Evolutionary conservation across 2,329 filamentous ascomycete species (phyloP).

Genomic region (Rhynchosporium graminicola): DNA sequence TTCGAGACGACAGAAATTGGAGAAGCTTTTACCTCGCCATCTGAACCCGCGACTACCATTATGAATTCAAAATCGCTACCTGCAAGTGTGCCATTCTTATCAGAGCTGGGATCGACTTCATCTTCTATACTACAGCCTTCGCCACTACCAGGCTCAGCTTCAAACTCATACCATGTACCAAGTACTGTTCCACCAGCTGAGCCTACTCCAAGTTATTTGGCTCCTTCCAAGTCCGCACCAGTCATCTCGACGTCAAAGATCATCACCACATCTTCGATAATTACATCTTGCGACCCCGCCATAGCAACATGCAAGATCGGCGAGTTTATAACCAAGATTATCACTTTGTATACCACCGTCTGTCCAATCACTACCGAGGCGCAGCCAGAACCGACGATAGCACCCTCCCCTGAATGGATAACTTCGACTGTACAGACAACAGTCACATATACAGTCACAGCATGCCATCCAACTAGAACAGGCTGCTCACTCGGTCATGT

Average conservation of each 20-base stretch:
- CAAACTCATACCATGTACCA: background rate
- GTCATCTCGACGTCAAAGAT: background rate
- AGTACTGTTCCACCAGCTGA: background rate
- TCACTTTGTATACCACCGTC: slow-evolving; percentile 5
- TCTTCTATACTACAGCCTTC: background rate
- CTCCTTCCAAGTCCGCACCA: background rate
- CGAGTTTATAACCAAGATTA: background rate
- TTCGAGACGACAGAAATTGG: too few species aligned
- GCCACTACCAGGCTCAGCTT: background rate
- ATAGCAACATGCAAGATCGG: background rate
- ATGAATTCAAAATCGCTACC: background rate
- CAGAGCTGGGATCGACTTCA: background rate
- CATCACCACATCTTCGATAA: background rate
- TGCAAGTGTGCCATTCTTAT: background rate
- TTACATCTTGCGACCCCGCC: slow-evolving; percentile 3
- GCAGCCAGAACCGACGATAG: background rate
- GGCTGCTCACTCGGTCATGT: slow-evolving; percentile 31
- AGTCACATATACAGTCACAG: slow-evolving; percentile 20
- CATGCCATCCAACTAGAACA: slow-evolving; percentile 16
- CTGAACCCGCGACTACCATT: background rate
- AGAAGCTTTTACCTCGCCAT: background rate
- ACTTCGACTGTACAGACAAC: slow-evolving; percentile 25
- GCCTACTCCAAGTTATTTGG: background rate
- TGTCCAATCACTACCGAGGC: background rate
- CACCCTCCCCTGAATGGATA: background rate